Base-by-base conservation (phyloP, 2,329 filamentous ascomycete species). In the Fusarium beomiforme region DNA sequence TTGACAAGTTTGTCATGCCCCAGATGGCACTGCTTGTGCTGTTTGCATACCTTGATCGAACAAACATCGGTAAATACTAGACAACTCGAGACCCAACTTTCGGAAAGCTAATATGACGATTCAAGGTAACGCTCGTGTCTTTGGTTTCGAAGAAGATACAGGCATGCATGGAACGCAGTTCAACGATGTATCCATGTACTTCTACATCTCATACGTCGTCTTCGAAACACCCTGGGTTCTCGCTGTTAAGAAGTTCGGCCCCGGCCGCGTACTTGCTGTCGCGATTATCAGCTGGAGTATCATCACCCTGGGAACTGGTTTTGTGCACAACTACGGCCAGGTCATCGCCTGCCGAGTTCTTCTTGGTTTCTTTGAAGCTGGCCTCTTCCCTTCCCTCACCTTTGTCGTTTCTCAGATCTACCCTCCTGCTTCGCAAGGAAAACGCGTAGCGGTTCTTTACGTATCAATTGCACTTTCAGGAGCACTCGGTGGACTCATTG, bases 291-390 rank as follows among this genome's bases (percentile, higher is more conserved):
- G 71, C 29, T 82, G 81, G 79, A 75, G 79, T 51, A 42, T 75
- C 39, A 71, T 73, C 12, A 81, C 78, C 2, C 62, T 80, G 6
- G 77, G 76, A 2, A 81, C 78, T 6, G 79, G 78, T 3, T 78
- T 81, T 39, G 73, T 78, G 1, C 65, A 71, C 3, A 77, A 59
- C 16, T 81, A 79, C 16, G 63, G 64, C 1, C 67, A 76, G 6
- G 66, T 77, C 7, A 61, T 81, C 14, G 77, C 71, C 0, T 70
- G 69, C 4, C 74, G 79, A 16, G 77, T 81, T 2, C 72, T 82
- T 0, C 56, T 82, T 0, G 80, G 80, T 2, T 67, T 79, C n/a
- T 79, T 78, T 3, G 81, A 81, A 34, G 78, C 80, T 10, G 80
- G 80, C 0, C 57, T 82, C 0, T 78, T 81, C 4, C 80, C 80